Conservation (phyloP, 208 protist genomes). For the Leishmania braziliensis region DNA sequence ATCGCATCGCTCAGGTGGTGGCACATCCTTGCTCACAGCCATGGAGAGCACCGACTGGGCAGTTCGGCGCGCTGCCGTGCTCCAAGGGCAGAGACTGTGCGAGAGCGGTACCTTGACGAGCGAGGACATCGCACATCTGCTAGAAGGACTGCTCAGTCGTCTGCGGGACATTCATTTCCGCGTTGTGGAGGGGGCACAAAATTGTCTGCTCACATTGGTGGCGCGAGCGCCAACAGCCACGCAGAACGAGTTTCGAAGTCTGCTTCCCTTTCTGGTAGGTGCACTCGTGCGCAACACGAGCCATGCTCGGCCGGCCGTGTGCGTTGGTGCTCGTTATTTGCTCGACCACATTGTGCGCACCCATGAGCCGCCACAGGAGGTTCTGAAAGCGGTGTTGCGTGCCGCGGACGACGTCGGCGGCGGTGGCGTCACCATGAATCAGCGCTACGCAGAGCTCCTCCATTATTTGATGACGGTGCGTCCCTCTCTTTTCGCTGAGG, state of each 20-base stretch:
- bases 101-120: constrained; percentile 6
- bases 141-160: constrained; percentile 26
- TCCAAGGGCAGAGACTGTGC: constrained; percentile 8
- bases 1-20: background rate
- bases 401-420: constrained; percentile 6
- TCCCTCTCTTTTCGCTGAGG: constrained; percentile 9
- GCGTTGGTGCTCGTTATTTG: constrained; percentile 9
- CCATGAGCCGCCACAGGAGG: constrained; percentile 4
- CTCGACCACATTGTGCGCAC: constrained; percentile 12
- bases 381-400: constrained; percentile 15
- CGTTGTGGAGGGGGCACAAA: constrained; percentile 42
- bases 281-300: constrained; percentile 9
- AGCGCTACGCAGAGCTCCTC: constrained; percentile 17
- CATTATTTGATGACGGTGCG: constrained; percentile 9
- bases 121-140: background rate
- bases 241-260: constrained; percentile 5
- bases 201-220: constrained; percentile 24
- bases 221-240: constrained; percentile 1
- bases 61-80: constrained; percentile 15
- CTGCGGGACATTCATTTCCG: constrained; percentile 62
- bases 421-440: background rate
- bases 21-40: constrained; percentile 9
- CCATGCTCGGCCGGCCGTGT: constrained; percentile 12
- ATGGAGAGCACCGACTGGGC: constrained; percentile 50
- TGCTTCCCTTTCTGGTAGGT: background rate